A percentile compares a stretch with the other conserved stretches of the same genome.
These are phyloP conservation scores for Lithohypha guttulata DNA, from an alignment of 2,329 filamentous ascomycete species.

Conservation along the genomic window DNA sequence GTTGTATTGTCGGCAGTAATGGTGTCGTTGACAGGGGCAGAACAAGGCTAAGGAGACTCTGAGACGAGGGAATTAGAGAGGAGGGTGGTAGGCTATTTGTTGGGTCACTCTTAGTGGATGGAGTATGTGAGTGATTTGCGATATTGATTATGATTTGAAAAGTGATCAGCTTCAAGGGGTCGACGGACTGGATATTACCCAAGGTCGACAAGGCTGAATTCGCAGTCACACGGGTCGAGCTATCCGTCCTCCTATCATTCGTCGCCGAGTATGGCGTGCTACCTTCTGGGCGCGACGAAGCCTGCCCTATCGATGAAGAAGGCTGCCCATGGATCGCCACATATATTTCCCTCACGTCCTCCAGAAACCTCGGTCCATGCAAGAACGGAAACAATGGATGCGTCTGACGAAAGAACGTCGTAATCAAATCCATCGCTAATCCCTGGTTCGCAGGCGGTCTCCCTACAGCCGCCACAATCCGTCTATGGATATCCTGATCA, in stretches of 20 bases:
- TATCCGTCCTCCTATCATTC: no score
- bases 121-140: slow-evolving; percentile 20
- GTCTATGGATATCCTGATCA: slow-evolving; percentile 20
- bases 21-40: slow-evolving; percentile 29
- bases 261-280: no score
- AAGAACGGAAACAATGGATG: slow-evolving; percentile 44
- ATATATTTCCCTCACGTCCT: slow-evolving; percentile 36
- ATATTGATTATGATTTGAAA: slow-evolving; percentile 45
- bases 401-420: slow-evolving; percentile 42
- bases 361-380: slow-evolving; percentile 40
- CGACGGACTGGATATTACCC: slow-evolving; percentile 11
- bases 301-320: background rate
- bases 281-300: no score
- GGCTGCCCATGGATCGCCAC: slow-evolving; percentile 11
- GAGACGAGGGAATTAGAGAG: slow-evolving; percentile 10
- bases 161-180: slow-evolving; percentile 29
- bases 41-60: slow-evolving; percentile 30
- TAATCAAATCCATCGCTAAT: slow-evolving; percentile 34
- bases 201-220: no score
- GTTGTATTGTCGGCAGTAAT: slow-evolving; percentile 36
- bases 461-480: slow-evolving; percentile 24
- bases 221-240: no score
- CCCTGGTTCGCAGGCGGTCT: slow-evolving; percentile 19
- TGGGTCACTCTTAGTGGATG: background rate
- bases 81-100: background rate